Percentiles rank a stretch among this genome's conserved stretches.
Evolutionary conservation across 495 filamentous ascomycete species (phyloP).

Genomic region (Chaetomidium leptoderma): DNA sequence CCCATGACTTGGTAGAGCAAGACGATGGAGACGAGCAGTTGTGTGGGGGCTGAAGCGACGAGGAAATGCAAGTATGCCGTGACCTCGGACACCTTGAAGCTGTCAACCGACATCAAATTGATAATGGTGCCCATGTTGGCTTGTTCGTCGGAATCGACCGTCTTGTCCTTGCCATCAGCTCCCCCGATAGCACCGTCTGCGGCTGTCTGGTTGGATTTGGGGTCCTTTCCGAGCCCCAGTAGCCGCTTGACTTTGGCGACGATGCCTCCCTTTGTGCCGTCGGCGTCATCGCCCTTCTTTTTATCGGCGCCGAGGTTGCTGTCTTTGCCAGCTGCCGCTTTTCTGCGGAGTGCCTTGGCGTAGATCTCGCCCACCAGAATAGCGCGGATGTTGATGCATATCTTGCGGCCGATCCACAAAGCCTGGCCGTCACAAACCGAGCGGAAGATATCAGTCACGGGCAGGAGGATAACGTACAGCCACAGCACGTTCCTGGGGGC

Average conservation of each 20-base stretch:
- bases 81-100: conserved; percentile 94
- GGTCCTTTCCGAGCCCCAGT: conserved; percentile 57
- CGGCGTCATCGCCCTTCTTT: conserved; percentile 36
- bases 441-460: conserved; percentile 69
- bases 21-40: conserved; percentile 63
- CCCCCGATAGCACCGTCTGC: conserved; percentile 31
- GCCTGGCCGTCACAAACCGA: conserved; percentile 80
- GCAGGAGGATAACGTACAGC: conserved; percentile 90
- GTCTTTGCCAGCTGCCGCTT: conserved; percentile 74
- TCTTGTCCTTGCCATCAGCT: conserved; percentile 35
- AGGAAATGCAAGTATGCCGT: conserved; percentile 90
- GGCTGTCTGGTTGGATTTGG: conserved; percentile 24
- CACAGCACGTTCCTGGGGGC: conserved; percentile 87
- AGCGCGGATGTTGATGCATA: conserved; percentile 86
- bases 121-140: conserved; percentile 95
- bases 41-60: conserved; percentile 78
- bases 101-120: conserved; percentile 98
- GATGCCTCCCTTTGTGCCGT: conserved; percentile 45
- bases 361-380: conserved; percentile 98
- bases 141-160: conserved; percentile 57
- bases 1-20: conserved; percentile 88
- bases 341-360: conserved; percentile 89
- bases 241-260: conserved; percentile 43
- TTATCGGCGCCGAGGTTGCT: conserved; percentile 56
- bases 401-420: conserved; percentile 89